Percentiles rank a stretch among this genome's conserved stretches.
phyloP scores from a whole-genome alignment of 1,284 basidiomycete genomes.

The Trichosporon sp. region DNA sequence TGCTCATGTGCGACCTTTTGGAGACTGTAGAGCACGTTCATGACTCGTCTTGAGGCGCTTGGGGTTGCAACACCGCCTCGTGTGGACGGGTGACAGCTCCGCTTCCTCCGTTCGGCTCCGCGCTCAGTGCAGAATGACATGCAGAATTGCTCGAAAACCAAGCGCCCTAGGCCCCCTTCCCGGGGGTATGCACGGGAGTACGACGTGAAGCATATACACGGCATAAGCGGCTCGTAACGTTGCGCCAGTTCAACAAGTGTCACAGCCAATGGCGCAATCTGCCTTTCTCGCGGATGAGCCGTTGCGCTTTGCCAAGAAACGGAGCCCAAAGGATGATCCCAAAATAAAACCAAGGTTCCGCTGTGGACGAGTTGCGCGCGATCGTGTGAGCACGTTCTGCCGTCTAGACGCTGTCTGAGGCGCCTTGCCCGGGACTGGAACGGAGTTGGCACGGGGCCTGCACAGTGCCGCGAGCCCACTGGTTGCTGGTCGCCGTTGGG shows the following conservation, averaged over 20 bases:
- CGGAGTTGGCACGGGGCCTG: background rate
- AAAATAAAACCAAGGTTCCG: background rate
- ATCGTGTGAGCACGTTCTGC: constrained; percentile 19
- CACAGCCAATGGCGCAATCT: background rate
- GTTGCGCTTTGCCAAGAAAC: background rate
- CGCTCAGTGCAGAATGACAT: background rate
- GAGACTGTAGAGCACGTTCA: too few relatives aligned
- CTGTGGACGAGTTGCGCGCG: constrained; percentile 3
- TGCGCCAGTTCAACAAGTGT: background rate
- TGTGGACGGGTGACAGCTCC: too few relatives aligned
- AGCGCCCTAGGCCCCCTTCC: background rate
- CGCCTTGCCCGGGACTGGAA: background rate
- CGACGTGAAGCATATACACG: background rate
- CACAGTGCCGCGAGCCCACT: background rate
- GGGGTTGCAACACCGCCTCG: background rate
- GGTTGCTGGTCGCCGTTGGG: background rate
- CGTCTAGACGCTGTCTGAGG: background rate
- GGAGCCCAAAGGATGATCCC: background rate
- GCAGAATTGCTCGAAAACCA: background rate
- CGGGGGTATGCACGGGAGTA: background rate
- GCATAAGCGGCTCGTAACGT: background rate
- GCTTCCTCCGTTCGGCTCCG: background rate
- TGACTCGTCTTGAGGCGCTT: background rate
- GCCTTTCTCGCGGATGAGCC: background rate
- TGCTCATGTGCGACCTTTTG: too few relatives aligned